Base-by-base conservation (phyloP, 2,329 filamentous ascomycete species). In the Alternaria conjuncta region DNA sequence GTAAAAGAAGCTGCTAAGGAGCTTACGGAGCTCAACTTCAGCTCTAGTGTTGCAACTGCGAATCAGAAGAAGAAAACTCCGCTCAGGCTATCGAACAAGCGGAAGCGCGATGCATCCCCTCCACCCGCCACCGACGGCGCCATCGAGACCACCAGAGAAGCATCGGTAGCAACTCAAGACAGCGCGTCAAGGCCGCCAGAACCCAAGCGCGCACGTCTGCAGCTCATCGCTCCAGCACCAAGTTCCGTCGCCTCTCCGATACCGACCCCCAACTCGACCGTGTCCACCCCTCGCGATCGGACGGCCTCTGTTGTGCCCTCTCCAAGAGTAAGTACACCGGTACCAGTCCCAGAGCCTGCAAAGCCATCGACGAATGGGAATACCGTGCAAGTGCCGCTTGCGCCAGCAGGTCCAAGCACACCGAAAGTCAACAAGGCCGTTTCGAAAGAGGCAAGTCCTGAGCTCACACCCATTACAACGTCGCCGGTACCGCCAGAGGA, bases 81-180 rank as follows among this genome's bases (percentile, higher is more conserved):
- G 12, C 55, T 70, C 2, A 77, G 71, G n/a, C 45, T 74, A 2
- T 65, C 73, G 10, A 83, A 79, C 68, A 89, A 89, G 76, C 83
- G 87, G 55, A 89, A 89, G 71, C 80, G 85, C 44, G 86, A 88
- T 53, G 78, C 83, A 28, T 80, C 80, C 20, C 80, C 80, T 3
- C 74, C 76, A n/a, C 60, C 61, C 18, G 36, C 67, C 2, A 61
- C 64, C 2, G 69, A 76, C 3, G 65, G 57, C 15, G 57, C 68
- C 5, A 45, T 53, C 11, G 65, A 66, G 15, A 50, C 53, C 10
- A 71, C 67, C 15, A 64, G 70, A 57, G 76, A 75, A 32, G 55
- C 63, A 6, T 78, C 75, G 2, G 51, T 69, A 36, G 71, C 68
- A 43, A 73, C 74, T 1, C 69, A 73, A 46, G 78, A 79, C 25